Evolutionary conservation across 768 basidiomycete species (phyloP).

Genomic region (Calocybe indica): DNA sequence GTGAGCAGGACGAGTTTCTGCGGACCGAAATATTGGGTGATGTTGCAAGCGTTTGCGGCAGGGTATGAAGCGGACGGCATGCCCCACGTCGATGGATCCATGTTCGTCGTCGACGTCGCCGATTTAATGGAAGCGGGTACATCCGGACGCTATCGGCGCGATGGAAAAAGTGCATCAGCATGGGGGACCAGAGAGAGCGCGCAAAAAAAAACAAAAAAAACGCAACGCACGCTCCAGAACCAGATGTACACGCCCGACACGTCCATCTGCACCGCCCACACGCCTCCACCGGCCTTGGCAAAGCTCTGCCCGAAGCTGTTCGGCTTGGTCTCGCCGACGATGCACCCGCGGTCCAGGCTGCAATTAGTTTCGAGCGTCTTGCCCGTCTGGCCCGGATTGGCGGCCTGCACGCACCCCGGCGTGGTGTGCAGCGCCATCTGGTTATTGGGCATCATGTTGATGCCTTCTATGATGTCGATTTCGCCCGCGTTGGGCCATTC

Average conservation of each 20-base stretch:
- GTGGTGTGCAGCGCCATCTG: slow-evolving; percentile 53
- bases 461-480: slow-evolving; percentile 53
- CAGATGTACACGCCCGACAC: slow-evolving; percentile 28
- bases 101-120: slow-evolving; percentile 26
- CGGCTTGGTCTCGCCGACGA: slow-evolving; percentile 33
- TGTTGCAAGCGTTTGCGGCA: slow-evolving; percentile 39
- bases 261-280: slow-evolving; percentile 67
- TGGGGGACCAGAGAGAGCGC: not conserved
- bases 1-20: slow-evolving; percentile 67
- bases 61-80: slow-evolving; percentile 64
- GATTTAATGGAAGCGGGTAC: slow-evolving; percentile 30
- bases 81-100: slow-evolving; percentile 45
- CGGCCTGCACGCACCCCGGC: slow-evolving; percentile 27
- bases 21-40: slow-evolving; percentile 50
- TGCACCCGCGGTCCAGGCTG: slow-evolving; percentile 32
- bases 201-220: too few species aligned
- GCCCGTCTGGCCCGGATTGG: slow-evolving; percentile 24
- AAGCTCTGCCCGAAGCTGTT: slow-evolving; percentile 45
- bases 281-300: slow-evolving; percentile 43
- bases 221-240: slow-evolving; percentile 20
- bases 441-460: slow-evolving; percentile 45
- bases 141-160: slow-evolving; percentile 29
- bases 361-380: slow-evolving; percentile 23
- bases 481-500: slow-evolving; percentile 39
- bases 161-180: not conserved